phyloP scores from a whole-genome alignment of 345 rosid genomes.

The Corymbia maculata region DNA sequence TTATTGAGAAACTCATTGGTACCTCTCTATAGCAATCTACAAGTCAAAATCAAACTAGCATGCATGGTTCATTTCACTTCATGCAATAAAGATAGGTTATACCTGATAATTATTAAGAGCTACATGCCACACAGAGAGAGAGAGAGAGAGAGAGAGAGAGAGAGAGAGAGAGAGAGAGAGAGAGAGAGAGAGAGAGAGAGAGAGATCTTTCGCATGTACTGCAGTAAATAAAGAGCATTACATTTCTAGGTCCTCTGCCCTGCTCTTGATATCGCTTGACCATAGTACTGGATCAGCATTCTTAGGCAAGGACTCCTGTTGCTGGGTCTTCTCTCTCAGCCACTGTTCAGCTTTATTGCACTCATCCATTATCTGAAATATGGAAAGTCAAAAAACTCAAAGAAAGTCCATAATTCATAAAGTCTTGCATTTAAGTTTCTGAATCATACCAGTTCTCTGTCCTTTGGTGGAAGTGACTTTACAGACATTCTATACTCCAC shows the following conservation, averaged over 20 bases:
- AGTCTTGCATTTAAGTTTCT: not conserved
- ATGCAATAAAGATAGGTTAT: not conserved
- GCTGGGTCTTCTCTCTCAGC: slow-evolving; percentile 39
- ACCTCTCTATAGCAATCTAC: not conserved
- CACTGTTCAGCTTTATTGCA: slow-evolving; percentile 50
- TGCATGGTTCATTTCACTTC: not conserved
- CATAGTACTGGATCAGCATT: slow-evolving; percentile 28
- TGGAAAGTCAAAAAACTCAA: not conserved
- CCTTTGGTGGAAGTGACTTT: slow-evolving; percentile 25
- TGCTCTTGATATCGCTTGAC: slow-evolving; percentile 40
- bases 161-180: not conserved
- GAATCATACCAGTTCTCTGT: slow-evolving; percentile 23
- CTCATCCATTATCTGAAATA: slow-evolving; percentile 30
- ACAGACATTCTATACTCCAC: slow-evolving; percentile 19
- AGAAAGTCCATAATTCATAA: not conserved
- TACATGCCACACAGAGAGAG: not conserved
- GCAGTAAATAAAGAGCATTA: slow-evolving; percentile 4
- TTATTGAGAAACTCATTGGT: not conserved
- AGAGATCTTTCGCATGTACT: not conserved
- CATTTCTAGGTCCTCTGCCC: slow-evolving; percentile 31
- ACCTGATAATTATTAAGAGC: not conserved
- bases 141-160: too few relatives aligned
- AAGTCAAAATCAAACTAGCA: not conserved
- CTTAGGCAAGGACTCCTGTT: slow-evolving; percentile 40
- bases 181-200: not conserved